Conservation (phyloP, 1,139 yeast species). For the Zygosaccharomyces sapae region DNA sequence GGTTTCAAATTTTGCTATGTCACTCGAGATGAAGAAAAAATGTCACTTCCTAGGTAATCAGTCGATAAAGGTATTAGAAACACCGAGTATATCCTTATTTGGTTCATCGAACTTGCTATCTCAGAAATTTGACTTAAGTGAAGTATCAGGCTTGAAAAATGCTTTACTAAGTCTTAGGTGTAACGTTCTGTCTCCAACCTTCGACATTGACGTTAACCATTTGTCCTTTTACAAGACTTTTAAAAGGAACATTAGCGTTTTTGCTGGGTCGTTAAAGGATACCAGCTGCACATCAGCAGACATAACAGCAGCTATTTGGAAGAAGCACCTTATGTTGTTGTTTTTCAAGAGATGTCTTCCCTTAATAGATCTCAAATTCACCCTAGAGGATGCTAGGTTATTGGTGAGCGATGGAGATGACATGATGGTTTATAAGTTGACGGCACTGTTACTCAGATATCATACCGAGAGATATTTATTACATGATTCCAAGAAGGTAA, state of each 20-base stretch:
- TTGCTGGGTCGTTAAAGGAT: slow-evolving; percentile 24
- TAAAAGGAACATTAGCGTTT: slow-evolving; percentile 32
- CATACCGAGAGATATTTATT: slow-evolving; percentile 22
- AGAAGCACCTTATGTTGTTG: slow-evolving; percentile 17
- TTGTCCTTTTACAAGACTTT: slow-evolving; percentile 33
- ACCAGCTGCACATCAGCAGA: slow-evolving; percentile 12
- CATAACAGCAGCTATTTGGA: slow-evolving; percentile 9
- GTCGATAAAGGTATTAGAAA: slow-evolving; percentile 43
- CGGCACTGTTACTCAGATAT: slow-evolving; percentile 23
- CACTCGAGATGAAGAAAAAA: slow-evolving; percentile 38
- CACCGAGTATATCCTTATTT: slow-evolving; percentile 52
- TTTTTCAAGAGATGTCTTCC: slow-evolving; percentile 33
- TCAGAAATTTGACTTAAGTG: slow-evolving; percentile 42
- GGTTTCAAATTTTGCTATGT: slow-evolving; percentile 40
- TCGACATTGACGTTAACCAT: slow-evolving; percentile 39
- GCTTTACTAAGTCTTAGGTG: slow-evolving; percentile 50
- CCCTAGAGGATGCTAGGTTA: slow-evolving; percentile 34
- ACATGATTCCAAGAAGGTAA: slow-evolving; percentile 12
- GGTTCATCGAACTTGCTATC: slow-evolving; percentile 52
- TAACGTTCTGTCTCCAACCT: slow-evolving; percentile 45
- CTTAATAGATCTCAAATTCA: slow-evolving; percentile 29
- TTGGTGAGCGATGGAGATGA: slow-evolving; percentile 28
- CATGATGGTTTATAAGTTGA: slow-evolving; percentile 23
- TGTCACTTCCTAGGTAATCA: slow-evolving; percentile 17
- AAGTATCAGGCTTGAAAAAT: slow-evolving; percentile 43